Evolutionary conservation across 768 basidiomycete species (phyloP).

Genomic region (Chiua virens): DNA sequence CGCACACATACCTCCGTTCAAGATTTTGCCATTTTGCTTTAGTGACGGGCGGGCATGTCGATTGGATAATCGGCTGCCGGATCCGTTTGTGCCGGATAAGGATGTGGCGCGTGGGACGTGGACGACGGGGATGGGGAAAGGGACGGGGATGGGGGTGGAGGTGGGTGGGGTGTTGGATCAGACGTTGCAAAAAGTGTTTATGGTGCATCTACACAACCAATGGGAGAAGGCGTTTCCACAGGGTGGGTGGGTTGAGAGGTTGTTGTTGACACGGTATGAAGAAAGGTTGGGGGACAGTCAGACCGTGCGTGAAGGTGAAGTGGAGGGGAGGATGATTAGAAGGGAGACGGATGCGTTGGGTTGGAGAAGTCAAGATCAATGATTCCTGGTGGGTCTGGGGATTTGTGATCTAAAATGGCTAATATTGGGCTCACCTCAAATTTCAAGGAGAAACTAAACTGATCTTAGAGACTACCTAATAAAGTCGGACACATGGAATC

Average conservation of each 20-base stretch:
- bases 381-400: not conserved
- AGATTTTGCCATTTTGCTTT: conserved; percentile 94
- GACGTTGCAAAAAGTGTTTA: conserved; percentile 71
- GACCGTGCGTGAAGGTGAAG: not conserved
- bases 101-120: conserved; percentile 50
- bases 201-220: conserved; percentile 92
- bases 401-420: no score
- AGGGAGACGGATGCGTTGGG: not conserved
- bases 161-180: conserved; percentile 63
- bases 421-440: not conserved
- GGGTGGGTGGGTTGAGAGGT: conserved; percentile 83
- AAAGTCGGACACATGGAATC: no score
- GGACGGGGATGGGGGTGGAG: conserved; percentile 58
- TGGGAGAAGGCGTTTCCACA: conserved; percentile 87
- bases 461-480: no score
- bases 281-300: conserved; percentile 19
- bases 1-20: conserved; percentile 76
- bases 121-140: conserved; percentile 63
- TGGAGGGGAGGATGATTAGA: not conserved
- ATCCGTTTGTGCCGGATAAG: conserved; percentile 71
- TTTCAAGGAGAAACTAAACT: no score
- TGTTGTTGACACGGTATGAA: conserved; percentile 70
- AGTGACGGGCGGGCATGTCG: conserved; percentile 88
- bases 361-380: not conserved
- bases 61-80: conserved; percentile 90